These are phyloP conservation scores for Clonostachys solani DNA, from an alignment of 2,329 filamentous ascomycete genomes.

Conservation along the genomic window DNA sequence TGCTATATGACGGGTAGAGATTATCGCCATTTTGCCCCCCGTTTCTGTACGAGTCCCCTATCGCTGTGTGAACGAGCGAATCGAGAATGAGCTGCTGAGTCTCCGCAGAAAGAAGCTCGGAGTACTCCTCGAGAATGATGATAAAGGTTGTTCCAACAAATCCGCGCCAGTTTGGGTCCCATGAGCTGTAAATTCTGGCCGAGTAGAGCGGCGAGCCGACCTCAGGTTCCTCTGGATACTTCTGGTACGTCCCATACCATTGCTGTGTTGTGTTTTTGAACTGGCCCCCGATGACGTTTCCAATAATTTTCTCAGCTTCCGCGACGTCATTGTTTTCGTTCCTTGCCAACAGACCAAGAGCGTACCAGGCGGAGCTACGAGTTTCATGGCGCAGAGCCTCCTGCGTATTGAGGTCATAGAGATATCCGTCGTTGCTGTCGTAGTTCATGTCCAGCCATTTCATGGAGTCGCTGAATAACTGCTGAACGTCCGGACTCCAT, in stretches of 20 bases:
- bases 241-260: slow-evolving; percentile 54
- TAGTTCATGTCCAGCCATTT: slow-evolving; percentile 50
- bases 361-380: slow-evolving; percentile 54
- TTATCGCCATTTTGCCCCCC: slow-evolving; percentile 58
- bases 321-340: slow-evolving; percentile 42
- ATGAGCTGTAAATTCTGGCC: slow-evolving; percentile 46
- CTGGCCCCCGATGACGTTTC: slow-evolving; percentile 47
- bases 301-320: slow-evolving; percentile 49
- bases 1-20: slow-evolving; percentile 58
- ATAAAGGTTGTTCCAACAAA: slow-evolving; percentile 58
- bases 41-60: slow-evolving; percentile 58
- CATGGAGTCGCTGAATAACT: slow-evolving; percentile 24
- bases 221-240: slow-evolving; percentile 51
- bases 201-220: slow-evolving; percentile 50
- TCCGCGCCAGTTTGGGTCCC: slow-evolving; percentile 63
- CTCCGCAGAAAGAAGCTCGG: slow-evolving; percentile 31
- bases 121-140: slow-evolving; percentile 54
- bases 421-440: slow-evolving; percentile 44
- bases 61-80: slow-evolving; percentile 48
- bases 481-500: too few species aligned
- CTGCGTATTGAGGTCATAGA: slow-evolving; percentile 41
- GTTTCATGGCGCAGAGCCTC: slow-evolving; percentile 51
- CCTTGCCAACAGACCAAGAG: slow-evolving; percentile 50
- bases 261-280: slow-evolving; percentile 46
- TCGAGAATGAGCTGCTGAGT: slow-evolving; percentile 42